A percentile compares a stretch with the other conserved stretches of the same genome.
Evolutionary conservation across 139 green algal genomes (phyloP).

Genomic region (Asterochloris erici): DNA sequence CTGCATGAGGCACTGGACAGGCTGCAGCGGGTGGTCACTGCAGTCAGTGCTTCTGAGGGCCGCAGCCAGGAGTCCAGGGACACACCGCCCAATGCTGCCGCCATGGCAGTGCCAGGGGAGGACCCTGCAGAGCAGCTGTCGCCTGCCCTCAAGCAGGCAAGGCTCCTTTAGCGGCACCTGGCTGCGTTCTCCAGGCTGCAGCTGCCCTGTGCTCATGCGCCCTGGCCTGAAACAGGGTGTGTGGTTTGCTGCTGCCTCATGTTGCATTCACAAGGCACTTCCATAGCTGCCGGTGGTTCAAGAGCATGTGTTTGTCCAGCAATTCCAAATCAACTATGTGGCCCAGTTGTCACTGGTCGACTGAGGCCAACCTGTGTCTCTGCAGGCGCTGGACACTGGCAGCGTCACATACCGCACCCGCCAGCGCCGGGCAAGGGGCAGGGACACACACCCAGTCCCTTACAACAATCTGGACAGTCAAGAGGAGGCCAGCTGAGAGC

Average conservation of each 20-base stretch:
- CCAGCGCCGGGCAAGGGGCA: too few relatives aligned
- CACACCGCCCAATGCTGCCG: background rate
- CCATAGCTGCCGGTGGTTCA: background rate
- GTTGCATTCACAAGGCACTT: background rate
- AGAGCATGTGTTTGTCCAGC: background rate
- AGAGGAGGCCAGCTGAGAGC: too few relatives aligned
- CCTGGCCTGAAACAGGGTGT: background rate
- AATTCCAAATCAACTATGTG: background rate
- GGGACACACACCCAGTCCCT: too few relatives aligned
- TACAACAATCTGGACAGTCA: too few relatives aligned
- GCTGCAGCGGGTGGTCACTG: constrained; percentile 2
- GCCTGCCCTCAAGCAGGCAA: constrained; percentile 8
- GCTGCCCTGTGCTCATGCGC: too few relatives aligned
- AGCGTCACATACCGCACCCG: too few relatives aligned
- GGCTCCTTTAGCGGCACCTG: too few relatives aligned
- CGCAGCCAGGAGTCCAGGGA: background rate
- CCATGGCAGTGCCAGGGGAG: background rate
- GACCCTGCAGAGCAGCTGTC: background rate
- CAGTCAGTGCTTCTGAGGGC: background rate
- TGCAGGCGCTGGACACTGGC: too few relatives aligned
- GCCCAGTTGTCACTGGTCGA: too few relatives aligned
- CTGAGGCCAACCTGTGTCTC: too few relatives aligned
- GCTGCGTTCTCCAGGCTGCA: too few relatives aligned
- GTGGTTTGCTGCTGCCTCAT: background rate
- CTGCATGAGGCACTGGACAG: constrained; percentile 10